Conservation (phyloP, 2,329 filamentous ascomycete species). For the Mycosphaerella sp. region DNA sequence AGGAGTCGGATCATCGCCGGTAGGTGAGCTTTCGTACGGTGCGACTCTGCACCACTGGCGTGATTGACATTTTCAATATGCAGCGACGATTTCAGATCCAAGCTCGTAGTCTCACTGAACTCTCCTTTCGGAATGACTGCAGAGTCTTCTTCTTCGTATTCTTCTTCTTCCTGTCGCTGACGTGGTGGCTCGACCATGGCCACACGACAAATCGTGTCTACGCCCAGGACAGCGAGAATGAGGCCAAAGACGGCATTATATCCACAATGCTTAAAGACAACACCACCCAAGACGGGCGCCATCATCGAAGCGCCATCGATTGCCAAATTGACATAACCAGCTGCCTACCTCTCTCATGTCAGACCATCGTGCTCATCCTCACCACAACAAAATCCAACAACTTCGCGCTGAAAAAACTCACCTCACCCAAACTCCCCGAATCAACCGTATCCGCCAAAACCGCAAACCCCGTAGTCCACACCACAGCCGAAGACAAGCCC, state of each 20-base stretch:
- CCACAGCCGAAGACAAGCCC: conserved; percentile 59
- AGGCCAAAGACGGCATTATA: conserved; percentile 21
- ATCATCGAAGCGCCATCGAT: conserved; percentile 57
- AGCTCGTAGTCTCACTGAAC: background rate
- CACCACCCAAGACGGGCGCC: conserved; percentile 59
- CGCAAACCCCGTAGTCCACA: conserved; percentile 67
- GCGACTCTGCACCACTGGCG: background rate
- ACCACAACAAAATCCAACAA: too few relatives aligned
- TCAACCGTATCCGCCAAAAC: conserved; percentile 62
- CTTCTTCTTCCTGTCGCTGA: too few relatives aligned
- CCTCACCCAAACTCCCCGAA: too few relatives aligned
- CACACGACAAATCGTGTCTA: conserved; percentile 17
- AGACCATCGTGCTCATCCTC: too few relatives aligned
- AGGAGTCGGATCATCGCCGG: conserved; percentile 19
- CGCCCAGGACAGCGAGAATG: conserved; percentile 7
- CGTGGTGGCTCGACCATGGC: conserved; percentile 14
- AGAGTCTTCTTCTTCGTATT: background rate
- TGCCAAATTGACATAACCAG: conserved; percentile 58
- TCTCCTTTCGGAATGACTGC: conserved; percentile 7
- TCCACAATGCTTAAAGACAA: conserved; percentile 52
- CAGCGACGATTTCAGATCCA: background rate
- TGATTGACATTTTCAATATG: background rate
- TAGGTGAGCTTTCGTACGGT: background rate
- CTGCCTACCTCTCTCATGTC: conserved; percentile 31
- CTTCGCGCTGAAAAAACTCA: too few relatives aligned